Conservation (phyloP, 352 stramenopile species). For the Pythium brachiatum region DNA sequence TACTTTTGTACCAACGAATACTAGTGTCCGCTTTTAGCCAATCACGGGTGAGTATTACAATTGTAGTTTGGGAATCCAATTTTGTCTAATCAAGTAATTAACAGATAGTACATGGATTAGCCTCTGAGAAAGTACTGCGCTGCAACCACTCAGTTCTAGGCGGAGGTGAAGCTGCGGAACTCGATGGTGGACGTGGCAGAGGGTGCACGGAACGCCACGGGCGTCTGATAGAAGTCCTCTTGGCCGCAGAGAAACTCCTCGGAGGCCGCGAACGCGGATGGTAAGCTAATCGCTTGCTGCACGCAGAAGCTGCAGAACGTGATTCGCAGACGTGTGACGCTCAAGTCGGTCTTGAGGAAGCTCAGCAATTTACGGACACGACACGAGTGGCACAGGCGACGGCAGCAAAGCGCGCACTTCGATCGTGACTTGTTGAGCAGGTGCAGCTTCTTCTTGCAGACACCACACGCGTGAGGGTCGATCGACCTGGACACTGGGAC, state of each 20-base stretch:
- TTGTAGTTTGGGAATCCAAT: neutral
- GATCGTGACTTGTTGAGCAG: conserved; percentile 11
- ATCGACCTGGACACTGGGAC: neutral
- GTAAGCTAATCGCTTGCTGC: conserved; percentile 15
- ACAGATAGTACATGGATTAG: too few relatives aligned
- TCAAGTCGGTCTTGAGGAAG: conserved; percentile 9
- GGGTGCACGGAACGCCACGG: neutral
- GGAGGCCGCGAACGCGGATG: conserved; percentile 2
- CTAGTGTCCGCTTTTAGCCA: conserved; percentile 7
- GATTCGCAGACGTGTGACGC: neutral
- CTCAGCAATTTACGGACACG: conserved; percentile 15
- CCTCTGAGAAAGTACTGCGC: neutral
- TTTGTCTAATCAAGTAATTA: neutral
- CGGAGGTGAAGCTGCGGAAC: conserved; percentile 8
- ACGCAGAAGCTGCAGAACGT: conserved; percentile 18
- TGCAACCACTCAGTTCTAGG: neutral
- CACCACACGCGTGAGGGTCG: neutral
- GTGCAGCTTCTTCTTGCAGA: conserved; percentile 12
- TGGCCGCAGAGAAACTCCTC: conserved; percentile 16
- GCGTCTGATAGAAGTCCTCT: conserved; percentile 13
- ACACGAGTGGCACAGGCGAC: conserved; percentile 11
- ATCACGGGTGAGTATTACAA: neutral
- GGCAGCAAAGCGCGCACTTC: conserved; percentile 12
- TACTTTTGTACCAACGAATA: conserved; percentile 11
- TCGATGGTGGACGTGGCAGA: neutral